Percentiles rank a stretch among this genome's conserved stretches.
Evolutionary conservation across 257 asterid species (phyloP).

Genomic region (Gentiana macrophylla): DNA sequence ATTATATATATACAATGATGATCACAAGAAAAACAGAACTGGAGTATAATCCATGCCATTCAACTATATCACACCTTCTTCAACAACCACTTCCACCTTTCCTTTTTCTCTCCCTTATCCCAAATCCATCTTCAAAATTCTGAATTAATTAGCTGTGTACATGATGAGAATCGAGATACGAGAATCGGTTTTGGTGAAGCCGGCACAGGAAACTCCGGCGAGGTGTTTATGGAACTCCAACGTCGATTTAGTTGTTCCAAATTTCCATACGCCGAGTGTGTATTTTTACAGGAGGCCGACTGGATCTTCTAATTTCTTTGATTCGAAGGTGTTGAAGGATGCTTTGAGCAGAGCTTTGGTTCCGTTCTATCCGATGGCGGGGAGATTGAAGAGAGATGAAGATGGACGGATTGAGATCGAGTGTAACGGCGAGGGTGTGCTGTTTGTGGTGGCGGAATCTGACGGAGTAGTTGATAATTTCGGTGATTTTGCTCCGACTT

Average conservation of each 20-base stretch:
- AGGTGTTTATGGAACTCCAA: constrained; percentile 81
- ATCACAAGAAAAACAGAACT: neutral
- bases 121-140: neutral
- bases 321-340: constrained; percentile 45
- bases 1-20: too few species aligned
- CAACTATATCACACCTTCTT: constrained; percentile 5
- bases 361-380: constrained; percentile 98
- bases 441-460: constrained; percentile 71
- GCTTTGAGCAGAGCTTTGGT: constrained; percentile 77
- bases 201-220: constrained; percentile 55
- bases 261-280: constrained; percentile 96
- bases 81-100: neutral
- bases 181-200: constrained; percentile 66
- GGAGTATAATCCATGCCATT: neutral
- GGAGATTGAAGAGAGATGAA: constrained; percentile 78
- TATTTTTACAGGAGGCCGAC: constrained; percentile 72
- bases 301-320: constrained; percentile 50
- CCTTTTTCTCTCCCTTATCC: neutral
- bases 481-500: constrained; percentile 79
- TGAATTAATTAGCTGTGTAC: neutral
- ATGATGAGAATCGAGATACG: constrained; percentile 49
- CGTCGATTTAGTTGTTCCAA: constrained; percentile 93
- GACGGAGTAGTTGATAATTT: constrained; percentile 56
- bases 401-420: constrained; percentile 78
- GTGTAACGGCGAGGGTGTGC: constrained; percentile 60